Evolutionary conservation across 106 monocot species (phyloP).

Genomic region (Dioscorea dumetorum): DNA sequence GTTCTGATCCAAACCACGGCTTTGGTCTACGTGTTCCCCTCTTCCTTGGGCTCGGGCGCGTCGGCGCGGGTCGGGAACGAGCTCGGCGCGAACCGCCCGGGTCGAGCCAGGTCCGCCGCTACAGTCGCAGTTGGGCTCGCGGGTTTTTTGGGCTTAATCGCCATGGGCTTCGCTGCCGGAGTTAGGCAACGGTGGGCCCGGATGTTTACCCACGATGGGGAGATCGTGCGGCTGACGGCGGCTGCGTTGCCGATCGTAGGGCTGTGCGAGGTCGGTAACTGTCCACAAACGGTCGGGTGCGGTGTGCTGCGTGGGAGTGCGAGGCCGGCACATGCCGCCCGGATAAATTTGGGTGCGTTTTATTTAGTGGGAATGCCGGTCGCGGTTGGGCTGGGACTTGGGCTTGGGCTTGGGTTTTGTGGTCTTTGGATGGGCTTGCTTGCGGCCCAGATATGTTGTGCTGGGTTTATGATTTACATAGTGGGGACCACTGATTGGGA

Average conservation of each 20-base stretch:
- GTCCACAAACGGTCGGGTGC: slow-evolving; percentile 59
- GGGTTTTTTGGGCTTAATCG: not conserved
- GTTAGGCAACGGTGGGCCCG: slow-evolving; percentile 3
- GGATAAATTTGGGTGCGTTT: slow-evolving; percentile 44
- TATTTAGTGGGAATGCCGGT: slow-evolving; percentile 45
- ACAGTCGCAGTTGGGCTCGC: not conserved
- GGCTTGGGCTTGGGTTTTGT: slow-evolving; percentile 12
- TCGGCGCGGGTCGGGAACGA: slow-evolving; percentile 7
- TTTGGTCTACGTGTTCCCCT: slow-evolving; percentile 10
- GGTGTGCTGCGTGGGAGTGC: slow-evolving; percentile 49
- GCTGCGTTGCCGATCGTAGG: slow-evolving; percentile 46
- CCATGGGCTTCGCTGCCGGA: slow-evolving; percentile 8
- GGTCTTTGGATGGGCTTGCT: slow-evolving; percentile 7
- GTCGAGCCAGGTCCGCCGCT: not conserved
- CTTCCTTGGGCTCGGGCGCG: slow-evolving; percentile 3
- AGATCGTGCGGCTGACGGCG: slow-evolving; percentile 32
- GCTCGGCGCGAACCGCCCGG: slow-evolving; percentile 8
- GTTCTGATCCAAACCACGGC: slow-evolving; percentile 11
- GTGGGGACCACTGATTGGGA: slow-evolving; percentile 11
- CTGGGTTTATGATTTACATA: slow-evolving; percentile 5
- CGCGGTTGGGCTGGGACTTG: slow-evolving; percentile 33
- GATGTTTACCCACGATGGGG: slow-evolving; percentile 13
- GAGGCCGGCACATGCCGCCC: slow-evolving; percentile 37
- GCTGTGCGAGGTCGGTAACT: slow-evolving; percentile 59
- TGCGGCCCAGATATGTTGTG: slow-evolving; percentile 9